These are phyloP conservation scores for Russula griseocarnosa DNA, from an alignment of 768 basidiomycete genomes.

Conservation along the genomic window DNA sequence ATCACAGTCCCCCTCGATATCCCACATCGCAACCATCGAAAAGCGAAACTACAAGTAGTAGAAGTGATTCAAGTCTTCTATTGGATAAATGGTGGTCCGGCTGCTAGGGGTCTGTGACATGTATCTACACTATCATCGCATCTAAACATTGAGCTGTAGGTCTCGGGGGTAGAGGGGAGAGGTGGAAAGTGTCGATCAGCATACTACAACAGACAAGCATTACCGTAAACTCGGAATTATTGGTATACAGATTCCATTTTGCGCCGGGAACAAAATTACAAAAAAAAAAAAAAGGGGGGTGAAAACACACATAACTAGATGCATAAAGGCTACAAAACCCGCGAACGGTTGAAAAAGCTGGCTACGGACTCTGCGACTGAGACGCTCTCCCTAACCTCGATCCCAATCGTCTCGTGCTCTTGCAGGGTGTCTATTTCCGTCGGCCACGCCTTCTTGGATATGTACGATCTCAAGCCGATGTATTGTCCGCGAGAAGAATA, in stretches of 20 bases:
- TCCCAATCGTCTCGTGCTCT: conserved; percentile 12
- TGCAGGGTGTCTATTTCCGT: conserved; percentile 6
- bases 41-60: too few relatives aligned
- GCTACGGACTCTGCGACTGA: conserved; percentile 16
- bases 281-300: neutral
- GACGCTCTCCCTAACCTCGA: conserved; percentile 16
- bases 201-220: neutral
- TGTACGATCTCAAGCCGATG: conserved; percentile 13
- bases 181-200: too few relatives aligned
- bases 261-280: neutral
- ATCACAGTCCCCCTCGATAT: too few relatives aligned
- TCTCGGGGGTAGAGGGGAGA: too few relatives aligned
- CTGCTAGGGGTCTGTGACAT: too few relatives aligned
- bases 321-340: neutral
- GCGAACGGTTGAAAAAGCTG: conserved; percentile 19
- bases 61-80: too few relatives aligned
- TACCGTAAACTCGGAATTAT: neutral
- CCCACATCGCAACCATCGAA: too few relatives aligned
- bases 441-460: conserved; percentile 14
- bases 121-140: too few relatives aligned
- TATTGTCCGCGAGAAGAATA: conserved; percentile 3
- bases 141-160: too few relatives aligned
- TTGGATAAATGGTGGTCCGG: too few relatives aligned
- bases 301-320: neutral
- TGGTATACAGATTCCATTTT: neutral